These are phyloP conservation scores for Stemphylium beticola DNA, from an alignment of 2,329 filamentous ascomycete genomes.

Conservation along the genomic window DNA sequence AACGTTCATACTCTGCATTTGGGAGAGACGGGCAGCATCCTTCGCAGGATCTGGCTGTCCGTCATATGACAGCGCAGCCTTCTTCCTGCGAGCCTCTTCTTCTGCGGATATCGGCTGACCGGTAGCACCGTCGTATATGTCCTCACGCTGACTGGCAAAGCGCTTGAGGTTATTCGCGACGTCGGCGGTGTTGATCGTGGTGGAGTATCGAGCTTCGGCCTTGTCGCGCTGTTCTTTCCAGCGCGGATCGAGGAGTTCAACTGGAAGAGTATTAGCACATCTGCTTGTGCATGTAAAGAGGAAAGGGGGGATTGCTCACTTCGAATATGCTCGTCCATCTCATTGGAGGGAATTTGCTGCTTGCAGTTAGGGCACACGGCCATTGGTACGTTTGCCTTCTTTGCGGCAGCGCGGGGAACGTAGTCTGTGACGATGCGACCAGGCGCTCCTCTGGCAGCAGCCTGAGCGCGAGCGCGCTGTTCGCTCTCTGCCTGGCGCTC, in stretches of 20 bases:
- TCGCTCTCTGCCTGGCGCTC: slow-evolving; percentile 56
- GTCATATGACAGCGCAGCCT: slow-evolving; percentile 72
- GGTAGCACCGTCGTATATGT: slow-evolving; percentile 80
- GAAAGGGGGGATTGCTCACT: slow-evolving; percentile 60
- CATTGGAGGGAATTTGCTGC: slow-evolving; percentile 83
- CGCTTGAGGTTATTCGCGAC: slow-evolving; percentile 95
- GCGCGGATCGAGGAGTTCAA: slow-evolving; percentile 88
- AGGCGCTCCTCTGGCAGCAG: slow-evolving; percentile 72
- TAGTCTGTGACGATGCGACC: slow-evolving; percentile 91
- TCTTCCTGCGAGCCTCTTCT: slow-evolving; percentile 79
- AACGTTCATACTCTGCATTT: slow-evolving; percentile 68
- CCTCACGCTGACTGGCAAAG: slow-evolving; percentile 84
- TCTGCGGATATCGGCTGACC: slow-evolving; percentile 72
- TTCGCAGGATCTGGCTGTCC: slow-evolving; percentile 65
- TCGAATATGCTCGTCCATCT: slow-evolving; percentile 90
- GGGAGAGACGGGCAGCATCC: slow-evolving; percentile 58
- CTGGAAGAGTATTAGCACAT: slow-evolving; percentile 52
- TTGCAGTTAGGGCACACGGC: slow-evolving; percentile 92
- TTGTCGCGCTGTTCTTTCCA: slow-evolving; percentile 97
- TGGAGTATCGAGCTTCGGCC: slow-evolving; percentile 80
- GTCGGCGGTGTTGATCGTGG: slow-evolving; percentile 85
- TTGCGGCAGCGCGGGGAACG: slow-evolving; percentile 80
- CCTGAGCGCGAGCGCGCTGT: slow-evolving; percentile 76
- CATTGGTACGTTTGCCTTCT: slow-evolving; percentile 68
- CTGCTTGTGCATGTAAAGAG: not conserved